A percentile compares a stretch with the other conserved stretches of the same genome.
phyloP scores from a whole-genome alignment of 2,329 filamentous ascomycete species.

The Metarhizium rileyi region DNA sequence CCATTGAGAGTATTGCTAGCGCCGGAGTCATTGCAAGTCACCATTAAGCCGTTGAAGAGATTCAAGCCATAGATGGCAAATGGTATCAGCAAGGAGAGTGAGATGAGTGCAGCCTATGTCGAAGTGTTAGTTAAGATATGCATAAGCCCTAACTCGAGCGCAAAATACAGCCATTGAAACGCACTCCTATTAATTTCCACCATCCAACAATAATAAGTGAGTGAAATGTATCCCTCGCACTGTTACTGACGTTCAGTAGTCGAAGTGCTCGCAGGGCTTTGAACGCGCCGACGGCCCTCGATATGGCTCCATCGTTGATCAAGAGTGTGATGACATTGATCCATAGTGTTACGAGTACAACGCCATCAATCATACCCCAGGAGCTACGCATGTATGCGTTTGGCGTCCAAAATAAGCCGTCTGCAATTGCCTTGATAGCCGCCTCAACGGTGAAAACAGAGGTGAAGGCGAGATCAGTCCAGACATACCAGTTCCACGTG shows the following conservation, averaged over 20 bases:
- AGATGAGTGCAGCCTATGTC: constrained; percentile 70
- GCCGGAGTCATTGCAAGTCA: constrained; percentile 61
- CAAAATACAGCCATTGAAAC: constrained; percentile 17
- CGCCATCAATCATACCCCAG: constrained; percentile 90
- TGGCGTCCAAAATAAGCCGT: constrained; percentile 92
- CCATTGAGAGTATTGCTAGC: constrained; percentile 51
- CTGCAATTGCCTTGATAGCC: constrained; percentile 83
- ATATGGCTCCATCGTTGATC: constrained; percentile 71
- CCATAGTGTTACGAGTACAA: constrained; percentile 90
- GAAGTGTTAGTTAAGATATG: constrained; percentile 8
- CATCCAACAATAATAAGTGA: constrained; percentile 89
- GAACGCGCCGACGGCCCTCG: constrained; percentile 87
- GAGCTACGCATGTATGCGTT: constrained; percentile 95
- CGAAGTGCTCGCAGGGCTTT: constrained; percentile 89
- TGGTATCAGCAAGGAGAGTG: constrained; percentile 84
- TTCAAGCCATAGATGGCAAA: constrained; percentile 96
- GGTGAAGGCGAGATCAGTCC: constrained; percentile 85
- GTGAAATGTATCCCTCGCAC: constrained; percentile 90
- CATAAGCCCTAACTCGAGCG: neutral
- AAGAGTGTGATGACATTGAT: constrained; percentile 83
- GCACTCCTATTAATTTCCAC: constrained; percentile 81
- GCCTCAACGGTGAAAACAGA: constrained; percentile 79
- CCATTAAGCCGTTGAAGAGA: constrained; percentile 76
- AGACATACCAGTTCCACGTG: constrained; percentile 83
- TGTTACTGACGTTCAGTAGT: constrained; percentile 91